Percentiles rank a stretch among this genome's conserved stretches.
These are phyloP conservation scores for Trifolium pratense DNA, from an alignment of 306 rosid species.

Conservation along the genomic window DNA sequence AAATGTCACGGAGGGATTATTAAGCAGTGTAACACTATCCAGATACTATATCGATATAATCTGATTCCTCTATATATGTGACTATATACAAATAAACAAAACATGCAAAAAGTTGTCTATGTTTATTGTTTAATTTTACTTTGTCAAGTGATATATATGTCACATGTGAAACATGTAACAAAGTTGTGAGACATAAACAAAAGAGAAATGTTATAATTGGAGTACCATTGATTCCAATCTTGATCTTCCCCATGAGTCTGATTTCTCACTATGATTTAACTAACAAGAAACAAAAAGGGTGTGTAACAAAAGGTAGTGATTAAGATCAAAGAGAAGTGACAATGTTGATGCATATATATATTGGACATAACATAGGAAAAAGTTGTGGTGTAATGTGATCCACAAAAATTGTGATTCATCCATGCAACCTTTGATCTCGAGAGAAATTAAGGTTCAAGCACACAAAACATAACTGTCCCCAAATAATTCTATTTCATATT, in stretches of 20 bases:
- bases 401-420: not conserved
- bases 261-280: not conserved
- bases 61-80: not conserved
- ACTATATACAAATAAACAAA: not conserved
- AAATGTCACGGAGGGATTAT: too few species aligned
- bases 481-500: not conserved
- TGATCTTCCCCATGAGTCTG: constrained; percentile 62
- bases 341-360: not conserved
- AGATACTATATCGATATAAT: not conserved
- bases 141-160: not conserved
- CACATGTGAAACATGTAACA: not conserved
- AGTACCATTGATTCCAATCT: constrained; percentile 87
- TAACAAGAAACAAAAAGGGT: not conserved
- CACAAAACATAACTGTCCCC: not conserved
- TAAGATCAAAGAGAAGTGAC: constrained; percentile 1
- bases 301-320: not conserved
- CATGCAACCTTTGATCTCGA: not conserved
- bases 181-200: not conserved
- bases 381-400: not conserved
- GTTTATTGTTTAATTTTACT: not conserved
- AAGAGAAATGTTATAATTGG: not conserved
- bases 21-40: not conserved
- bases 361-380: not conserved
- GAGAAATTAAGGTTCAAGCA: constrained; percentile 36
- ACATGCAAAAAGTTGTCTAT: not conserved